Percentiles rank a stretch among this genome's conserved stretches.
Conservation (phyloP, 2,329 filamentous ascomycete species). For the Penicillium sp. region DNA sequence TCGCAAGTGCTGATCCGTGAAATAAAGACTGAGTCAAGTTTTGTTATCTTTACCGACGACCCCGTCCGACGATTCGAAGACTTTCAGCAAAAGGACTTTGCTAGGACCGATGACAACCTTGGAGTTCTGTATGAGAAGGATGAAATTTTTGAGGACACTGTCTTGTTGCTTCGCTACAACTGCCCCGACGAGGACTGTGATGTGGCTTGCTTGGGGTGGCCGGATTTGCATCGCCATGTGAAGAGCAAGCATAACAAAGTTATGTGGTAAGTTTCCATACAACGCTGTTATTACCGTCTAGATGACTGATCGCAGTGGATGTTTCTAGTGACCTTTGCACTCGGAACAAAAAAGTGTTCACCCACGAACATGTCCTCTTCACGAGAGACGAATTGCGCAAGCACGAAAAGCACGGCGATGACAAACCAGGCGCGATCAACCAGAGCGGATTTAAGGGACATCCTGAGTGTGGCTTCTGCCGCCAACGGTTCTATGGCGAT, state of each 20-base stretch:
- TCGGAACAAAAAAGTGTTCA: conserved; percentile 95
- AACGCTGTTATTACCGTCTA: conserved; percentile 4
- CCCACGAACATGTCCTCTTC: conserved; percentile 94
- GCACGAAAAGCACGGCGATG: conserved; percentile 88
- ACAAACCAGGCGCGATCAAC: conserved; percentile 82
- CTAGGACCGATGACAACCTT: conserved; percentile 76
- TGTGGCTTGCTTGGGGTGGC: conserved; percentile 79
- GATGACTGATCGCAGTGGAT: conserved; percentile 5
- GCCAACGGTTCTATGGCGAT: conserved; percentile 88
- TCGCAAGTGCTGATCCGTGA: conserved; percentile 10
- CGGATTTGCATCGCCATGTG: conserved; percentile 77
- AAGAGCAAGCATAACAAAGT: conserved; percentile 77
- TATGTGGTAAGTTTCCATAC: conserved; percentile 63
- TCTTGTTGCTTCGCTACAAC: conserved; percentile 87
- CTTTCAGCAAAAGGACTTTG: conserved; percentile 72
- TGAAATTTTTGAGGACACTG: conserved; percentile 87
- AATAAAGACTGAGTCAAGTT: conserved; percentile 49
- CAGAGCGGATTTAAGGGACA: conserved; percentile 97
- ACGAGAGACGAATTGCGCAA: conserved; percentile 74
- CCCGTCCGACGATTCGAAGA: conserved; percentile 78
- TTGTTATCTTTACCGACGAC: conserved; percentile 91
- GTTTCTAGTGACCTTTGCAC: conserved; percentile 72
- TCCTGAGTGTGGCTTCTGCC: conserved; percentile 90
- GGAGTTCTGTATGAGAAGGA: conserved; percentile 88
- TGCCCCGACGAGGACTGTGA: conserved; percentile 85